Evolutionary conservation across 441 rosid genomes (phyloP), one percentile per base, ranked within the genome.

Genomic region (Euphorbia celastroides): DNA sequence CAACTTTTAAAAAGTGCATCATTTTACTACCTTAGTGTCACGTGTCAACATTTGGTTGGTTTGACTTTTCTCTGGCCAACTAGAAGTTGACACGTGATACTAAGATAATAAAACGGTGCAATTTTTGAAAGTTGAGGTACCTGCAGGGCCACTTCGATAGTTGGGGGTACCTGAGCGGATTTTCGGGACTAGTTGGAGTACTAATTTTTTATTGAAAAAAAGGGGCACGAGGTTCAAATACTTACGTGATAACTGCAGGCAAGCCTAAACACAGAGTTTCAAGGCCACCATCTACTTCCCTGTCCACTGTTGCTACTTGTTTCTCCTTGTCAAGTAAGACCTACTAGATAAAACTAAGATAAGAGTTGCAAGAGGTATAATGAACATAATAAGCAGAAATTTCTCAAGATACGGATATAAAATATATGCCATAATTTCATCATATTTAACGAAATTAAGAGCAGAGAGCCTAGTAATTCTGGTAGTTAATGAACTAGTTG

Each of bases 241-340:
- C 88, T 80, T 76, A 87, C 94, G 96, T 88, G 57, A 90, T 88
- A 34, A 93, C 91, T 7, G 96, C 98, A 2, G 97, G 98, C 60
- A 93, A 81, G 62, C 84, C 87, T 74, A 91, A 66, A 73, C 79
- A 78, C 58, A 93, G 62, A 2, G 92, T 91, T 79, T 89, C 99
- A 25, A 91, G 90, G 71, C 97, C 97, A 78, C 88, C 96, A 66
- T 93, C 99, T 25, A 93, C 97, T 83, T 93, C 99, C 79, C 97
- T 81, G 62, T 89, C 99, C 34, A 89, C 95, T 0, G 82, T 91
- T 28, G 85, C 99, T 60, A 73, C 76, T 60, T 75, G 72, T 76
- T 85, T 86, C 75, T 86, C 92, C 42, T 82, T 89, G 82, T 85
- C 90, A 70, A 93, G 77, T 76, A 85, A 75, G 75, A 90, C 95